phyloP scores from a whole-genome alignment of 176 grass and related monocot genomes.

The Ensete glaucum region DNA sequence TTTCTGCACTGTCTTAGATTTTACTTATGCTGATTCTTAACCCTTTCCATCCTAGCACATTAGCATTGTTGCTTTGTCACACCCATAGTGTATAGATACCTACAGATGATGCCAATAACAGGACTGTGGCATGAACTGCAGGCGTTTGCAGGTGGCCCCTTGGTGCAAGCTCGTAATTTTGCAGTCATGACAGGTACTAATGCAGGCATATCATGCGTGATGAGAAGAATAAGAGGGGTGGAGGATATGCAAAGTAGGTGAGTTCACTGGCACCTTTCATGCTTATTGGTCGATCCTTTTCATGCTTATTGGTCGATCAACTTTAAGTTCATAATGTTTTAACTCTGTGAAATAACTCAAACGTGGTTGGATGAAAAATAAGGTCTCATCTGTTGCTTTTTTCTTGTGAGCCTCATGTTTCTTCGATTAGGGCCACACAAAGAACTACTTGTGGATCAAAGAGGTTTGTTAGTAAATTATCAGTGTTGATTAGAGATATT shows the following conservation, averaged over 20 bases:
- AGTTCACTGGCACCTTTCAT: conserved; percentile 6
- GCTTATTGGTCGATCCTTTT: neutral
- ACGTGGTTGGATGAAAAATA: neutral
- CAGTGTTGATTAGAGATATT: neutral
- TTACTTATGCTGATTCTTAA: conserved; percentile 1
- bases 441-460: neutral
- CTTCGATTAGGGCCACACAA: neutral
- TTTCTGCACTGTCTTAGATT: neutral
- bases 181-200: conserved; percentile 86
- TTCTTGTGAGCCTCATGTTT: neutral
- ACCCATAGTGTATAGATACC: neutral
- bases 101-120: neutral
- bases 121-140: conserved; percentile 18
- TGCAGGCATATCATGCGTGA: conserved; percentile 68
- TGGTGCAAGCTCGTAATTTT: conserved; percentile 86
- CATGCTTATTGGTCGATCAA: neutral
- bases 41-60: neutral
- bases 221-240: conserved; percentile 80
- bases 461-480: neutral
- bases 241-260: conserved; percentile 79
- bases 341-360: neutral
- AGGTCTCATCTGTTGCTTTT: neutral
- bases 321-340: neutral
- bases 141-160: conserved; percentile 59
- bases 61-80: neutral